Evolutionary conservation across 176 grass and related monocot species (phyloP), one percentile per base, ranked within the genome.

Genomic region (Elymus sibiricus): DNA sequence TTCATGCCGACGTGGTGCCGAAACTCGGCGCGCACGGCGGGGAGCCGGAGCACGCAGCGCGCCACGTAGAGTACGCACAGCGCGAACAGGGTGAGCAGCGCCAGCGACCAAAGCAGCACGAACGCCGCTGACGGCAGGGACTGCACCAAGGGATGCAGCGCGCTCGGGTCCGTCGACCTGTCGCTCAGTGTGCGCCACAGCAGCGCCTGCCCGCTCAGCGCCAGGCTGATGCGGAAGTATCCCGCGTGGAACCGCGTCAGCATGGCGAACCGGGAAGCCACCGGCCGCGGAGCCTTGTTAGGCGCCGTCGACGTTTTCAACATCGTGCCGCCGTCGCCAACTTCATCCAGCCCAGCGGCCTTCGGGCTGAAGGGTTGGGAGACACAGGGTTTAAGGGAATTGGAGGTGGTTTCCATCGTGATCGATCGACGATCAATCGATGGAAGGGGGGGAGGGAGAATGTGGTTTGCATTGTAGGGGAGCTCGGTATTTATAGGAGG

Each of bases 1-100:
- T 98, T 98, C 93, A 98, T 92, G 69, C 88, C 93, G 7, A 98
- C 93, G 85, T 94, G 93, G 91, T 98, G 96, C 0, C 92, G 69
- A 86, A 98, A 84, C 92, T 98, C 96, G 27, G 93, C 88, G 80
- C 91, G 93, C 46, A 95, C 90, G 66, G 86, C 89, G 5, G 68
- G 35, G 83, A 92, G 92, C 73, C 78, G 85, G 80, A 95, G 59
- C n/a, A 89, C 17, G 77, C 95, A 98, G 9, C 93, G 91, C 19
- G 53, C 66, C 16, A 79, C 74, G 74, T 94, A 98, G 74, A 98
- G 91, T 67, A 67, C 53, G 75, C 86, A 93, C 13, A 94, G 95
- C 9, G 80, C 63, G 11, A 89, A 38, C 67, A 98, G 93, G 11
- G 93, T 87, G 28, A 94, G 49, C 62, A 98, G 90, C 26, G 93